Conservation (phyloP, 331 rosid species). For the Phaseolus coccineus region DNA sequence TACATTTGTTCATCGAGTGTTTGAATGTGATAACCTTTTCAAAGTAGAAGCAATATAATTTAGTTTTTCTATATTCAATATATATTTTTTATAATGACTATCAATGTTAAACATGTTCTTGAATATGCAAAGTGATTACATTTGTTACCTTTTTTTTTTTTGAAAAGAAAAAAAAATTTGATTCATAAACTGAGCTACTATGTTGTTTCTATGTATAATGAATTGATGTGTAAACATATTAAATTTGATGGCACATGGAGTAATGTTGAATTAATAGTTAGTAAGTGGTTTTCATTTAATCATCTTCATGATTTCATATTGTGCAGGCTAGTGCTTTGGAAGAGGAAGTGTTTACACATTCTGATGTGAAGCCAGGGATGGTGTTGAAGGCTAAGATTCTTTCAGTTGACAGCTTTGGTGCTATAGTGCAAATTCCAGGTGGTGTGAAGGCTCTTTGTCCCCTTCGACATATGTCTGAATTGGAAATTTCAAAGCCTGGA, state of each 20-base stretch:
- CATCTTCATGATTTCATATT: conserved; percentile 28
- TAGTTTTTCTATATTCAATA: not conserved
- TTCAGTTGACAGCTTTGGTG: conserved; percentile 86
- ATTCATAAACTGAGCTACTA: not conserved
- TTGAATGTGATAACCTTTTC: not conserved
- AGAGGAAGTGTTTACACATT: conserved; percentile 82
- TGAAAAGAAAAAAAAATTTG: not conserved
- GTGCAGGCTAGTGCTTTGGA: conserved; percentile 87
- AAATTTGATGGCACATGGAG: conserved; percentile 29
- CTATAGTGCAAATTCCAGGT: conserved; percentile 95
- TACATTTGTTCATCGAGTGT: conserved; percentile 4
- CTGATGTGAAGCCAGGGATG: conserved; percentile 96
- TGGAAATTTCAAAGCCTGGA: conserved; percentile 91
- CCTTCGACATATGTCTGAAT: conserved; percentile 92
- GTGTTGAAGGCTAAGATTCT: conserved; percentile 80
- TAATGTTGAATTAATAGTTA: conserved; percentile 21
- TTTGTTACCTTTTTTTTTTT: not conserved
- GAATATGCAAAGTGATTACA: not conserved
- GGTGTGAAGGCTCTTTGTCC: conserved; percentile 99
- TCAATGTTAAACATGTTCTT: conserved; percentile 2
- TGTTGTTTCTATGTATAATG: conserved; percentile 5
- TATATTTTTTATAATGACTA: not conserved
- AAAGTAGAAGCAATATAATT: not conserved
- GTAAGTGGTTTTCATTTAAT: conserved; percentile 35
- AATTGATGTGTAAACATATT: not conserved